phyloP scores from a whole-genome alignment of 2,329 filamentous ascomycete genomes.

The Trichoderma sp. region DNA sequence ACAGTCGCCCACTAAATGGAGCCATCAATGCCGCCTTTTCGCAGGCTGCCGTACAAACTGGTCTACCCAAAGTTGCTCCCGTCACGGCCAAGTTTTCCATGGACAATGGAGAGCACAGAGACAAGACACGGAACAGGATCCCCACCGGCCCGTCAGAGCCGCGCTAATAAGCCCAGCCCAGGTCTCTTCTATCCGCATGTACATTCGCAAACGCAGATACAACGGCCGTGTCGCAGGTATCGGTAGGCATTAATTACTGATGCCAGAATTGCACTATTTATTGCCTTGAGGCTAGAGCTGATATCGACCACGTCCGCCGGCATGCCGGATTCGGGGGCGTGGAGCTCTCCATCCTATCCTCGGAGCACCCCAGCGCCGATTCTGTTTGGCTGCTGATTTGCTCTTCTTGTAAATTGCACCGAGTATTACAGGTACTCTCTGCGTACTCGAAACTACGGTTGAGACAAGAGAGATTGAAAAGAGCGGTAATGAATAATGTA shows the following conservation, averaged over 20 bases:
- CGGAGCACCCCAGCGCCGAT: background rate
- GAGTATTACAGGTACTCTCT: slow-evolving; percentile 7
- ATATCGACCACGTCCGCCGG: slow-evolving; percentile 21
- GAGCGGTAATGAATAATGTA: slow-evolving; percentile 12
- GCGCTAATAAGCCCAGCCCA: slow-evolving; percentile 6
- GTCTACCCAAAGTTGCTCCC: background rate
- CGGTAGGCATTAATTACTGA: slow-evolving; percentile 7
- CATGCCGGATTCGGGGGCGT: slow-evolving; percentile 21
- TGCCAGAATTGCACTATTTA: slow-evolving; percentile 21
- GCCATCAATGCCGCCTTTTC: background rate
- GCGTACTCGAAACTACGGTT: slow-evolving; percentile 16
- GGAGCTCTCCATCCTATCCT: background rate
- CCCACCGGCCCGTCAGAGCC: slow-evolving; percentile 20
- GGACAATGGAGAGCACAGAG: background rate
- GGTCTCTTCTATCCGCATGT: slow-evolving; percentile 1
- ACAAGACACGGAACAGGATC: background rate
- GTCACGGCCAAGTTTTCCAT: slow-evolving; percentile 2
- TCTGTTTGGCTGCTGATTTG: background rate
- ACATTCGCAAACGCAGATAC: background rate
- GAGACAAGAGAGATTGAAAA: background rate
- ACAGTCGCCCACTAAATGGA: background rate
- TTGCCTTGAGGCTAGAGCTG: slow-evolving; percentile 23
- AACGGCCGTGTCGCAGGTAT: background rate
- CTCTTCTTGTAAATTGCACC: background rate
- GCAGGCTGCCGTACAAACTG: background rate